Base-by-base conservation (phyloP, 1,284 basidiomycete species). In the Lignosus rhinocerotis region DNA sequence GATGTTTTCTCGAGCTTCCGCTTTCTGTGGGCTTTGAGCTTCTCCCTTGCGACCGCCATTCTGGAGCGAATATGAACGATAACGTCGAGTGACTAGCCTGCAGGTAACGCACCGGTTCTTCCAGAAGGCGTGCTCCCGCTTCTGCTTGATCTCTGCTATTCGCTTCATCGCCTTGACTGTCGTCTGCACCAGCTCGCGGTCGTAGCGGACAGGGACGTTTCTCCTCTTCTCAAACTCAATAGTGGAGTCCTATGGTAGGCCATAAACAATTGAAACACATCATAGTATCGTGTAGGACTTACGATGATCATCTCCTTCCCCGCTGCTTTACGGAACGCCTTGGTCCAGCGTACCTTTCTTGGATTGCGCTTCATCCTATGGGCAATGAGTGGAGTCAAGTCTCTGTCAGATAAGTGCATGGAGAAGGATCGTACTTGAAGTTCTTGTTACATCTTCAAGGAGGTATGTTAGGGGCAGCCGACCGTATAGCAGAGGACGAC, bases 261-360 rank as follows among this genome's bases (percentile, higher is more conserved):
- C 3, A 32, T 53, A 51, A 12, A 7, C n/a, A 41, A 45, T 38
- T 41, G 36, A 6, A n/a, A 19, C n/a, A n/a, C 41, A 43, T 2
- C 7, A 54, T 32, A 36, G 55, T 43, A 39, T 46, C 17, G 43
- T 47, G 47, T 41, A 34, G 36, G 11, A 53, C 92, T 75, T 70
- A 96, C 94, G 70, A 99, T 92, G 12, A 93, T 96, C 97, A 99
- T 99, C 79, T 99, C 97, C 80, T 99, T 99, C 64, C 97, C 97
- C 59, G 95, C 93, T 25, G 97, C 94, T 75, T 96, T 98, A 68
- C 97, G 86, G 86, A 99, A 99, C 16, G 97, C 97, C 78, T 99
- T 99, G 55, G 97, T 99, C 97, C 97, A 99, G 69, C 94, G 86
- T 51, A 99, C 96, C 79, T 99, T 99, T 65, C 97, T 88, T 49